Conservation (phyloP, 1,284 basidiomycete genomes). For the Rhodotorula sp. region DNA sequence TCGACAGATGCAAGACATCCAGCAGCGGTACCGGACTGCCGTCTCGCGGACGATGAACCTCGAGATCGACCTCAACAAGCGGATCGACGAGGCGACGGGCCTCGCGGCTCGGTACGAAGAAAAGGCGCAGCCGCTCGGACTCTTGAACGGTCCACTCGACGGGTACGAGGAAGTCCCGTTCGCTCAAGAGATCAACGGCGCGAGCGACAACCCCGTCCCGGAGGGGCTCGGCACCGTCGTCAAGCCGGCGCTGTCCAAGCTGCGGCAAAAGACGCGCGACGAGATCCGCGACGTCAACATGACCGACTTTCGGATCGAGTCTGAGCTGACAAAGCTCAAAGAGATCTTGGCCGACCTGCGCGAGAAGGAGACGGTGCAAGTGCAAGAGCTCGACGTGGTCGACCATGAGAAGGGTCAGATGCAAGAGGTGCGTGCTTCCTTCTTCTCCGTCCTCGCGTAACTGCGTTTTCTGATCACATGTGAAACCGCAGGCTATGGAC, state of each 20-base stretch:
- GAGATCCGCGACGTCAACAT: slow-evolving; percentile 16
- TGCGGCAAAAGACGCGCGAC: slow-evolving; percentile 32
- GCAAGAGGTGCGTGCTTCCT: slow-evolving; percentile 37
- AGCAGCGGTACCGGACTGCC: slow-evolving; percentile 18
- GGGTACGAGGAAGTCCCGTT: slow-evolving; percentile 43
- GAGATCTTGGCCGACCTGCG: slow-evolving; percentile 36
- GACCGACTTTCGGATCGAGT: slow-evolving; percentile 25
- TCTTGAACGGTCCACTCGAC: slow-evolving; percentile 34
- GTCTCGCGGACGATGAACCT: slow-evolving; percentile 25
- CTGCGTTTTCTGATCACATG: too few relatives aligned
- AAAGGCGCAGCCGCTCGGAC: slow-evolving; percentile 36
- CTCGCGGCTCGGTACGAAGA: slow-evolving; percentile 37
- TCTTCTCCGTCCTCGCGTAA: not conserved
- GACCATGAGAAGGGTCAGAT: slow-evolving; percentile 38
- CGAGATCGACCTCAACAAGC: slow-evolving; percentile 41
- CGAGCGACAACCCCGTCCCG: slow-evolving; percentile 40
- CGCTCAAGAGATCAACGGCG: slow-evolving; percentile 42
- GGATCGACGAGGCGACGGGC: slow-evolving; percentile 27
- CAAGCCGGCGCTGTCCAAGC: slow-evolving; percentile 40
- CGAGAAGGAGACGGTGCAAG: slow-evolving; percentile 26
- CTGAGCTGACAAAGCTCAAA: slow-evolving; percentile 28
- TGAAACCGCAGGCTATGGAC: slow-evolving; percentile 15
- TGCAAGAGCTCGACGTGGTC: slow-evolving; percentile 38
- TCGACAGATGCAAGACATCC: slow-evolving; percentile 13
- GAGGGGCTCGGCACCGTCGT: slow-evolving; percentile 40